Conservation (phyloP, 257 asterid genomes). For the Verbascum thapsus region DNA sequence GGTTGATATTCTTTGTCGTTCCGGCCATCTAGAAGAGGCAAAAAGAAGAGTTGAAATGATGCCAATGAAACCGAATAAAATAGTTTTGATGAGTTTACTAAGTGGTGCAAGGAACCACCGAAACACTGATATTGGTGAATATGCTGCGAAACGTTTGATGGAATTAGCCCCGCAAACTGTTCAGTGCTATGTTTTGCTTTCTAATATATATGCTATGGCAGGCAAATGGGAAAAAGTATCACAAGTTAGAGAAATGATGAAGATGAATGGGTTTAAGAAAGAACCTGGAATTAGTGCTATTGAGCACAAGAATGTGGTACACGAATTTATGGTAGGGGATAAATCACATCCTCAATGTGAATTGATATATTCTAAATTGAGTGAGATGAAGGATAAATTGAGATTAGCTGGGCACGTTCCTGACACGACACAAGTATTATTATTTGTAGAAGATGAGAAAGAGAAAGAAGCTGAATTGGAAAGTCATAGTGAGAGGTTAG, state of each 20-base stretch:
- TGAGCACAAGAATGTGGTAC: slow-evolving; percentile 20
- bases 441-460: slow-evolving; percentile 19
- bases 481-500: slow-evolving; percentile 30
- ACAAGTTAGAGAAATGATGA: slow-evolving; percentile 23
- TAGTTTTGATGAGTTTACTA: slow-evolving; percentile 20
- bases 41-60: slow-evolving; percentile 7
- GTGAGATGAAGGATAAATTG: slow-evolving; percentile 23
- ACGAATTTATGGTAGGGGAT: slow-evolving; percentile 26
- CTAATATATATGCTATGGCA: slow-evolving; percentile 25
- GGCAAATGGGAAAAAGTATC: slow-evolving; percentile 21
- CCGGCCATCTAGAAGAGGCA: slow-evolving; percentile 23
- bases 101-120: slow-evolving; percentile 16
- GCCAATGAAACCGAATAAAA: slow-evolving; percentile 17
- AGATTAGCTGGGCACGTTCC: slow-evolving; percentile 17
- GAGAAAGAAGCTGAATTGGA: slow-evolving; percentile 30
- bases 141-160: slow-evolving; percentile 22
- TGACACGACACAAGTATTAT: slow-evolving; percentile 21
- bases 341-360: slow-evolving; percentile 21
- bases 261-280: slow-evolving; percentile 16
- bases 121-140: slow-evolving; percentile 23
- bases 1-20: slow-evolving; percentile 26
- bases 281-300: slow-evolving; percentile 27
- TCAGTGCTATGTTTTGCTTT: slow-evolving; percentile 23
- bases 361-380: slow-evolving; percentile 20
- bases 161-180: slow-evolving; percentile 12